These are phyloP conservation scores for Mikania micrantha DNA, from an alignment of 129 eudicot species.

Conservation along the genomic window DNA sequence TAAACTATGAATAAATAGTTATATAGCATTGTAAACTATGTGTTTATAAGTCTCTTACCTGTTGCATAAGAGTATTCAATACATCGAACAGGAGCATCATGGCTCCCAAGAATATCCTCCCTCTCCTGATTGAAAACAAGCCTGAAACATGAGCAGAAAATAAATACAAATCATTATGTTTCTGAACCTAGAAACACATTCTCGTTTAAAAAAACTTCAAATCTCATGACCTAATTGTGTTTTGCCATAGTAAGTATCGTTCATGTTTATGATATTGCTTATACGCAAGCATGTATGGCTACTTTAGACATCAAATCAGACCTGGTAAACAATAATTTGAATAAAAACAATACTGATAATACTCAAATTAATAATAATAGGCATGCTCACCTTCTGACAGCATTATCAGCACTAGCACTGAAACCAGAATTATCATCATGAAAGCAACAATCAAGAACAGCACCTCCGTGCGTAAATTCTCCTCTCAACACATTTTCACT, in stretches of 20 bases:
- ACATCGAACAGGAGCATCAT: constrained; percentile 93
- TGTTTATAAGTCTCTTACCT: constrained; percentile 23
- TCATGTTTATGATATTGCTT: not conserved
- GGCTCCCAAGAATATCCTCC: constrained; percentile 85
- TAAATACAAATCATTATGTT: not conserved
- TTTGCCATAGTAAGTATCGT: not conserved
- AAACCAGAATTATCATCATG: constrained; percentile 94
- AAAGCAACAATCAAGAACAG: constrained; percentile 93
- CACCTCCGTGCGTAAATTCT: constrained; percentile 87
- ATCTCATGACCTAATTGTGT: not conserved
- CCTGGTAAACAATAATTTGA: not conserved
- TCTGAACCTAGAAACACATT: not conserved
- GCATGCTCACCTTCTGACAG: constrained; percentile 61
- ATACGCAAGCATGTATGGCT: not conserved
- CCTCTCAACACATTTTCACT: constrained; percentile 74
- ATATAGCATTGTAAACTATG: not conserved
- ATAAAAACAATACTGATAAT: not conserved
- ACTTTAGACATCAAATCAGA: not conserved
- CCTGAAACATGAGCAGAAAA: constrained; percentile 35
- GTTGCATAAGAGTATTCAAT: constrained; percentile 86
- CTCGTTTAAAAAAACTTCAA: not conserved
- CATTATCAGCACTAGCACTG: constrained; percentile 70
- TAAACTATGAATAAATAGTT: not conserved
- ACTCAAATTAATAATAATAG: not conserved
- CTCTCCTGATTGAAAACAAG: constrained; percentile 65